Conservation (phyloP, 495 filamentous ascomycete genomes). For the Aspergillus ostianus region DNA sequence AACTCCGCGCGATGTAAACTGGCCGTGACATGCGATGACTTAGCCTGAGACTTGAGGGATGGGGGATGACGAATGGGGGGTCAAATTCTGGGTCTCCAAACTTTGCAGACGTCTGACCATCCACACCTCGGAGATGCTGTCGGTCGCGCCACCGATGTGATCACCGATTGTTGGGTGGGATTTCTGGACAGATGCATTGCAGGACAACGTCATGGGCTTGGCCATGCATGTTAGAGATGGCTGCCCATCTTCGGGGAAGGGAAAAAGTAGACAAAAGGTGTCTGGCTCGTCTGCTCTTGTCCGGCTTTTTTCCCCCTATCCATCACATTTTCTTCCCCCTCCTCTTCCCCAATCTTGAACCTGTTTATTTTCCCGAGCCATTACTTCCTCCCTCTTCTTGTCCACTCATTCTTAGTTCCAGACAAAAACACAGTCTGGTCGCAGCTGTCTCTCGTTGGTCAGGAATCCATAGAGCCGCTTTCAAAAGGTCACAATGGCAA, state of each 20-base stretch:
- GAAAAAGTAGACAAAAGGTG: neutral
- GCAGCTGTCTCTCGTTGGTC: neutral
- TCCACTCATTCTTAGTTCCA: neutral
- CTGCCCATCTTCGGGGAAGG: neutral
- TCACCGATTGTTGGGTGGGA: neutral
- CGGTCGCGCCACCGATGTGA: conserved; percentile 13
- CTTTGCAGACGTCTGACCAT: conserved; percentile 1
- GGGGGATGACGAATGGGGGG: neutral
- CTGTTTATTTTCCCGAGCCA: neutral
- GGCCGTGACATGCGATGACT: neutral
- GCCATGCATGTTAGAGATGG: conserved; percentile 1
- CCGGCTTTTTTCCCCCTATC: conserved; percentile 1
- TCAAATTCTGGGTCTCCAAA: conserved; percentile 1
- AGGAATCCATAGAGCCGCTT: neutral
- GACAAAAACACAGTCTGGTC: neutral
- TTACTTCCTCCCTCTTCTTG: neutral
- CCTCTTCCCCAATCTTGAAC: neutral
- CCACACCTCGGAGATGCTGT: neutral
- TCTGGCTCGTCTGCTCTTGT: neutral
- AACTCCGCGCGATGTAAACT: neutral
- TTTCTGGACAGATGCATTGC: neutral
- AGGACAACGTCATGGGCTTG: conserved; percentile 31
- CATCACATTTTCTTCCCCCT: conserved; percentile 5
- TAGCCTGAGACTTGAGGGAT: neutral
- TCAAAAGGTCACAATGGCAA: conserved; percentile 17